A percentile compares a stretch with the other conserved stretches of the same genome.
phyloP scores from a whole-genome alignment of 306 rosid genomes.

The Elaeagnus macrophylla region DNA sequence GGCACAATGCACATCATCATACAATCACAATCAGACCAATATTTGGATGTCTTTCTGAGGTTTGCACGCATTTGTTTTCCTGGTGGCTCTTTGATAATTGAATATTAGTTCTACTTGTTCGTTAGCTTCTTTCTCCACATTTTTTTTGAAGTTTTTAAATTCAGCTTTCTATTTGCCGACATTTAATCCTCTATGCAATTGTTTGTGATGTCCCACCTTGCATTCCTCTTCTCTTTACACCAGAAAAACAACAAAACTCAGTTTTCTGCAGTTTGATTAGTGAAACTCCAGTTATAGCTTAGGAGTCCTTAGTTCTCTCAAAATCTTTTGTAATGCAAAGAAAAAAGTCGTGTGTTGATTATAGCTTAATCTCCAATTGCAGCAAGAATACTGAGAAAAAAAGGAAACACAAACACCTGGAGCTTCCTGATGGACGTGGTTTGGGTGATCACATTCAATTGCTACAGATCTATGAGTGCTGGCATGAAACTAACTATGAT shows the following conservation, averaged over 20 bases:
- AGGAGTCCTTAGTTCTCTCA: neutral
- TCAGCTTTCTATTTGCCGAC: too few relatives aligned
- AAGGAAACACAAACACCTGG: constrained; percentile 51
- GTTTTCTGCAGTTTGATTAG: neutral
- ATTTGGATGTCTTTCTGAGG: too few relatives aligned
- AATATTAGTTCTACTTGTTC: too few relatives aligned
- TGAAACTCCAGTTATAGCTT: neutral
- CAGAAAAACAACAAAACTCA: neutral
- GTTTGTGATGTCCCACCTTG: neutral
- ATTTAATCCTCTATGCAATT: too few relatives aligned
- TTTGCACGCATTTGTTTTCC: too few relatives aligned
- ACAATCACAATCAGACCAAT: too few relatives aligned
- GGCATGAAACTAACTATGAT: constrained; percentile 66
- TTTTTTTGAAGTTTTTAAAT: too few relatives aligned
- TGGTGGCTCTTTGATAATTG: too few relatives aligned
- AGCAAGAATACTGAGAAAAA: constrained; percentile 68
- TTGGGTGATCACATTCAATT: constrained; percentile 92
- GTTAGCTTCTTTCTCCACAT: too few relatives aligned
- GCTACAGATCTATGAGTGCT: constrained; percentile 69
- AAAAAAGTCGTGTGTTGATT: neutral
- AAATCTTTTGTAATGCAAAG: neutral
- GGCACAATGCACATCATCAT: too few relatives aligned
- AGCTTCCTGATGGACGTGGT: constrained; percentile 91
- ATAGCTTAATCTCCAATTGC: constrained; percentile 20
- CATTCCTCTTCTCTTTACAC: neutral